A percentile compares a stretch with the other conserved stretches of the same genome.
Conservation (phyloP, 2,329 filamentous ascomycete genomes). For the Fusarium sp. region DNA sequence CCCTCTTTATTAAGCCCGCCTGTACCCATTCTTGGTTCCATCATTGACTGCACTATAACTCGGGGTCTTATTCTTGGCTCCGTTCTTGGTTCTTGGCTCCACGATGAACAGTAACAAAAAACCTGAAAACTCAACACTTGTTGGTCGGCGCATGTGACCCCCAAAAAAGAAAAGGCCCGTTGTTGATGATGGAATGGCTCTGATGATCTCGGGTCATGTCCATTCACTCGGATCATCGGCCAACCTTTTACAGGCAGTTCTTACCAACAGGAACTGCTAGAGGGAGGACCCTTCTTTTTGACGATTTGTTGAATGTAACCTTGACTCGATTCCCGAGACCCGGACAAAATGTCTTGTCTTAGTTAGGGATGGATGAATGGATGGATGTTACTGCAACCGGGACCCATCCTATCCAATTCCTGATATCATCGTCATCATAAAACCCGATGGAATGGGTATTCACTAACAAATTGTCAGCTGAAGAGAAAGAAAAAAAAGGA, state of each 20-base stretch:
- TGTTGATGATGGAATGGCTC: conserved; percentile 9
- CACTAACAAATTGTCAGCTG: conserved; percentile 17
- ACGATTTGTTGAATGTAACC: background rate
- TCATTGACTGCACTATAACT: background rate
- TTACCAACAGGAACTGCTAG: background rate
- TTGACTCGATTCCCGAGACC: conserved; percentile 20
- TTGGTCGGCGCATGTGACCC: conserved; percentile 21
- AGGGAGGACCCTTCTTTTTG: conserved; percentile 13
- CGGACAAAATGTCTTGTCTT: conserved; percentile 4
- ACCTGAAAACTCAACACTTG: conserved; percentile 16
- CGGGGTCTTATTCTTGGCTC: conserved; percentile 20
- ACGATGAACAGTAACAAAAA: conserved; percentile 11
- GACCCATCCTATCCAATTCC: conserved; percentile 19
- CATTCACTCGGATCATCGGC: conserved; percentile 12
- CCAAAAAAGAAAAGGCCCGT: conserved; percentile 14
- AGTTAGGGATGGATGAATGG: background rate
- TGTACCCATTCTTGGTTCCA: conserved; percentile 10
- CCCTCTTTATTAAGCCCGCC: conserved; percentile 17
- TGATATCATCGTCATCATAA: conserved; percentile 38
- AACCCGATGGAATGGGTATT: conserved; percentile 14
- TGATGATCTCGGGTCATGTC: background rate
- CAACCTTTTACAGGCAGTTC: background rate
- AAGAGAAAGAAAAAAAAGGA: background rate
- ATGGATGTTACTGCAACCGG: background rate
- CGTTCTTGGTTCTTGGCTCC: conserved; percentile 29